These are phyloP conservation scores for Chaetomiaceae sp. DNA, from an alignment of 2,329 filamentous ascomycete genomes.

Conservation along the genomic window DNA sequence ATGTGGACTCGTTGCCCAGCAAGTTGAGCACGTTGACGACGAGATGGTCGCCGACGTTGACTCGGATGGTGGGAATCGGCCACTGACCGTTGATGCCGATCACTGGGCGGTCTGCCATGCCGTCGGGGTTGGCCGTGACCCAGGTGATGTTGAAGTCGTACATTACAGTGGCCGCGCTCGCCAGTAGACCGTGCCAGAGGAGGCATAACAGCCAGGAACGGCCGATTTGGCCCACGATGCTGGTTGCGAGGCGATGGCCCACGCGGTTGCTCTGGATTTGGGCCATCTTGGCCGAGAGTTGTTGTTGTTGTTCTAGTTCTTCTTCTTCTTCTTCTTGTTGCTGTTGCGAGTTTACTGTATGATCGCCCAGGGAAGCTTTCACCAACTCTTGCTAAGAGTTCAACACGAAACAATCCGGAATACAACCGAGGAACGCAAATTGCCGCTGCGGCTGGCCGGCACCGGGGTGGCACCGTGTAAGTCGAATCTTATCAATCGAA, in stretches of 20 bases:
- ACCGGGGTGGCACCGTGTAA: neutral
- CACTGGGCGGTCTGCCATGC: constrained; percentile 56
- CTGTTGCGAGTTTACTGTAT: neutral
- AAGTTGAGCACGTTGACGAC: constrained; percentile 56
- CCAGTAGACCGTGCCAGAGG: constrained; percentile 11
- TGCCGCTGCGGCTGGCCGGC: no score
- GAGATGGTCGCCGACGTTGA: constrained; percentile 57
- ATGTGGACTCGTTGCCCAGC: constrained; percentile 59
- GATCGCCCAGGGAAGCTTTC: neutral
- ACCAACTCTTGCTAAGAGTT: neutral
- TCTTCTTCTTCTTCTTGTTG: no score
- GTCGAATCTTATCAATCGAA: constrained; percentile 22
- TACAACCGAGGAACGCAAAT: no score
- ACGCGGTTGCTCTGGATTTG: no score
- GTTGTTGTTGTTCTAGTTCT: neutral
- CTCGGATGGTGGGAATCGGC: constrained; percentile 65
- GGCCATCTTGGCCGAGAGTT: constrained; percentile 1
- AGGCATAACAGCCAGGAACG: constrained; percentile 1
- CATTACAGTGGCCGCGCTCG: constrained; percentile 42
- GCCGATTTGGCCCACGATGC: neutral
- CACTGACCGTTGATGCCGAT: constrained; percentile 76
- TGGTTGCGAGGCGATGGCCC: no score
- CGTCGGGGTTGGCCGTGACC: constrained; percentile 70
- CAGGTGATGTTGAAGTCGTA: constrained; percentile 68
- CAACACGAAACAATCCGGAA: neutral